A percentile compares a stretch with the other conserved stretches of the same genome.
Conservation (phyloP, 2,329 filamentous ascomycete species). For the Penicillium glabrum region DNA sequence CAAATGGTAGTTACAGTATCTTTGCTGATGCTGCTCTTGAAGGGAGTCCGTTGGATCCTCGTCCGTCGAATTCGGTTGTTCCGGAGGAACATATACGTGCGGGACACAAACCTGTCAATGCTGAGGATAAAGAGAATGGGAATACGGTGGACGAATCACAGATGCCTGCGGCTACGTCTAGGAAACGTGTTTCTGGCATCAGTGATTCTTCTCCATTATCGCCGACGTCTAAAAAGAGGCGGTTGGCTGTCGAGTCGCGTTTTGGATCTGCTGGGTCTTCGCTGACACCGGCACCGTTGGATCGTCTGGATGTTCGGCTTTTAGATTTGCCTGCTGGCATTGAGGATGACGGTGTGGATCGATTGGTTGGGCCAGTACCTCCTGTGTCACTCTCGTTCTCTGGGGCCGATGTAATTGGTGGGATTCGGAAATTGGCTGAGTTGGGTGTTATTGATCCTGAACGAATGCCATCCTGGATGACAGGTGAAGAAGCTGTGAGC, state of each 20-base stretch:
- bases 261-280: constrained; percentile 63
- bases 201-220: constrained; percentile 9
- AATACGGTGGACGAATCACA: not conserved
- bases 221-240: constrained; percentile 57
- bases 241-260: constrained; percentile 62
- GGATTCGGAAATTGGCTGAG: constrained; percentile 75
- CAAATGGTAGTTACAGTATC: constrained; percentile 75
- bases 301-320: constrained; percentile 52
- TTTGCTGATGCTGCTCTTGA: constrained; percentile 66
- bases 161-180: not conserved
- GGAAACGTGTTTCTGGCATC: constrained; percentile 6
- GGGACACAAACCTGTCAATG: not conserved
- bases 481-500: constrained; percentile 79
- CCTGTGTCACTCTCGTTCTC: constrained; percentile 62
- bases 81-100: constrained; percentile 31
- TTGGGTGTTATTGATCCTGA: constrained; percentile 69
- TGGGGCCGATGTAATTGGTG: constrained; percentile 77
- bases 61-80: constrained; percentile 34
- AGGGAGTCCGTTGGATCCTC: constrained; percentile 52
- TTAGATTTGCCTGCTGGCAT: constrained; percentile 41
- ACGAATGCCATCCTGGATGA: constrained; percentile 87
- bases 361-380: not conserved
- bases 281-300: constrained; percentile 36
- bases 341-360: constrained; percentile 8
- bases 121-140: constrained; percentile 18